phyloP scores from a whole-genome alignment of 2,329 filamentous ascomycete genomes.

The Leptographium galeiforme region DNA sequence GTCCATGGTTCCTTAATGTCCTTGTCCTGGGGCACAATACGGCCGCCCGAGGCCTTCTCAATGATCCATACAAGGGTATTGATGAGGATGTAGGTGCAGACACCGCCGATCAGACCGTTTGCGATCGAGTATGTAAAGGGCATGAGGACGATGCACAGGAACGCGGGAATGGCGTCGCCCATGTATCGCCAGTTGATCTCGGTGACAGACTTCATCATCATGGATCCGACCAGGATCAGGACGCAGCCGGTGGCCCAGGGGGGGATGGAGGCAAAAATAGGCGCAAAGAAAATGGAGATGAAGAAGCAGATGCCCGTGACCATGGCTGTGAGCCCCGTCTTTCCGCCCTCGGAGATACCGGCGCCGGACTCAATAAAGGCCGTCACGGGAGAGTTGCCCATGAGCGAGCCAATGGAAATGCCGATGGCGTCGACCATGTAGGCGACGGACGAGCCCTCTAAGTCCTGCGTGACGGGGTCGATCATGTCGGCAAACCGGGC shows the following conservation, averaged over 20 bases:
- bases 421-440: conserved; percentile 59
- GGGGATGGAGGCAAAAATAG: conserved; percentile 62
- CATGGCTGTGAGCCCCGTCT: conserved; percentile 59
- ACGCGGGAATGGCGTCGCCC: conserved; percentile 61
- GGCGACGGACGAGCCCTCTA: conserved; percentile 69
- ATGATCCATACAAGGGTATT: conserved; percentile 31
- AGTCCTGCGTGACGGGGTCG: conserved; percentile 55
- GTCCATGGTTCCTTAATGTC: conserved; percentile 42
- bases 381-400: conserved; percentile 58
- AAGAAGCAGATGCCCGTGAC: conserved; percentile 56
- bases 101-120: conserved; percentile 55
- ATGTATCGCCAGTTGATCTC: conserved; percentile 66
- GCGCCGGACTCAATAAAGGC: conserved; percentile 64
- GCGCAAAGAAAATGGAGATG: conserved; percentile 59
- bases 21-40: conserved; percentile 34
- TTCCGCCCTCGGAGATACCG: conserved; percentile 62
- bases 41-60: conserved; percentile 27
- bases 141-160: conserved; percentile 61
- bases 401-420: conserved; percentile 55
- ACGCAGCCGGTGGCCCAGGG: conserved; percentile 67
- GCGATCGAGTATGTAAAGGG: conserved; percentile 67
- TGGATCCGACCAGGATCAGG: conserved; percentile 54
- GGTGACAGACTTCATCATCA: conserved; percentile 63
- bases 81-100: conserved; percentile 40
- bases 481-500: conserved; percentile 53